Percentiles rank a stretch among this genome's conserved stretches.
phyloP scores from a whole-genome alignment of 352 stramenopile species.

The Phytophthora syringae region DNA sequence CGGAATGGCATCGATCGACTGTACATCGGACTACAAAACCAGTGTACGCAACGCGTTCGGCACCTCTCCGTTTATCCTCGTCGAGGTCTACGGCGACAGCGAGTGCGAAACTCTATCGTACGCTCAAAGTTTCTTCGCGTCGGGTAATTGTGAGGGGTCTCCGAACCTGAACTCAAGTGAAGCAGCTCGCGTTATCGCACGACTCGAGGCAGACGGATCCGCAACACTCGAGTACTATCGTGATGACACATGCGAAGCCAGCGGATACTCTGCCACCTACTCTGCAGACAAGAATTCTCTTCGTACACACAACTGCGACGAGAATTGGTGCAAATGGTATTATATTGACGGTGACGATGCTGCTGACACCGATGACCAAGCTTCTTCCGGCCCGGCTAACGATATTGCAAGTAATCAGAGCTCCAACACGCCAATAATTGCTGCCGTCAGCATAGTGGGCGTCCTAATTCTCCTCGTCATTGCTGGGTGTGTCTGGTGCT shows the following conservation, averaged over 20 bases:
- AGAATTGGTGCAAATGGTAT: slow-evolving; percentile 30
- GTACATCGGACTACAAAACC: slow-evolving; percentile 32
- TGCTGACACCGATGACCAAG: not conserved
- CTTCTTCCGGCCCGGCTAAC: not conserved
- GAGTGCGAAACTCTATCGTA: slow-evolving; percentile 21
- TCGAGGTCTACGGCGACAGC: slow-evolving; percentile 20
- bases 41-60: slow-evolving; percentile 17
- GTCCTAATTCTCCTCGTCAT: slow-evolving; percentile 14
- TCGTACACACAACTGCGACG: slow-evolving; percentile 16
- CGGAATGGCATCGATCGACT: slow-evolving; percentile 24
- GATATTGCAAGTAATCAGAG: not conserved
- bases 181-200: slow-evolving; percentile 19
- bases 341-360: slow-evolving; percentile 22
- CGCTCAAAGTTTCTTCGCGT: slow-evolving; percentile 19
- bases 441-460: slow-evolving; percentile 15
- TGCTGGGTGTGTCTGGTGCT: slow-evolving; percentile 18
- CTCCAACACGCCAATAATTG: slow-evolving; percentile 12
- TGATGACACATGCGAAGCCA: slow-evolving; percentile 13
- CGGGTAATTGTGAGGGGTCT: slow-evolving; percentile 30
- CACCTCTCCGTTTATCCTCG: slow-evolving; percentile 27
- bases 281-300: slow-evolving; percentile 15
- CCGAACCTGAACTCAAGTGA: slow-evolving; percentile 23
- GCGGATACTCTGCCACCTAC: slow-evolving; percentile 10
- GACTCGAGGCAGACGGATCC: slow-evolving; percentile 27
- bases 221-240: slow-evolving; percentile 27